Percentiles rank a stretch among this genome's conserved stretches.
Conservation (phyloP, 192 early-diverging fungal species). For the Rhizoclosmatium sp. region DNA sequence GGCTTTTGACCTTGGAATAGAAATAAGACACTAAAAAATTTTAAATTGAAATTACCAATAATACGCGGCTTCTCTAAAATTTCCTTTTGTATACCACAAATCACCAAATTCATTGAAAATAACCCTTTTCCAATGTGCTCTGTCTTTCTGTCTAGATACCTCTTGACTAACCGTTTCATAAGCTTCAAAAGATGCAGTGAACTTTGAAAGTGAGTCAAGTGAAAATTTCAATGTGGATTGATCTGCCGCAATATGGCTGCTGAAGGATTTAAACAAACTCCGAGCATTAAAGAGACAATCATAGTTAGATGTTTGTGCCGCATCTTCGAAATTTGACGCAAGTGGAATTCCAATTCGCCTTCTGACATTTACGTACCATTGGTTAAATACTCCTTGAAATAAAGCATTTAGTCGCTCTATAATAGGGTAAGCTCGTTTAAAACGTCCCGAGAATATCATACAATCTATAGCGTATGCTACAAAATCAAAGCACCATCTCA, state of each 20-base stretch:
- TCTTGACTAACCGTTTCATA: slow-evolving; percentile 2
- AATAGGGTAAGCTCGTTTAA: not conserved
- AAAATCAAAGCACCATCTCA: slow-evolving; percentile 13
- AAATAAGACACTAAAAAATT: not conserved
- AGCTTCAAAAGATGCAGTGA: slow-evolving; percentile 30
- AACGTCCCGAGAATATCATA: not conserved
- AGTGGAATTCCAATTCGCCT: too few relatives aligned
- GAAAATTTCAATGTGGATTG: not conserved
- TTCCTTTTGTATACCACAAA: slow-evolving; percentile 27
- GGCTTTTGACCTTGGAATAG: slow-evolving; percentile 6
- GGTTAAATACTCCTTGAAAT: slow-evolving; percentile 15
- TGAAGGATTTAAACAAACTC: not conserved
- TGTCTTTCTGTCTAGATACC: not conserved
- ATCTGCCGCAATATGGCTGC: not conserved
- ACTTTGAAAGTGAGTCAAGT: not conserved
- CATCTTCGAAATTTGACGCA: too few relatives aligned
- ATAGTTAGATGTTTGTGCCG: not conserved
- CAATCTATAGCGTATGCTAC: slow-evolving; percentile 13
- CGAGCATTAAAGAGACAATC: not conserved
- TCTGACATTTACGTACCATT: not conserved
- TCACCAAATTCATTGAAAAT: slow-evolving; percentile 33
- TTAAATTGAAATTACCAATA: slow-evolving; percentile 18
- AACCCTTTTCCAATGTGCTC: not conserved
- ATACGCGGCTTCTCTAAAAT: slow-evolving; percentile 6
- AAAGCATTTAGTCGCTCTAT: slow-evolving; percentile 3